phyloP scores from a whole-genome alignment of 2,329 filamentous ascomycete genomes.

The Dryadomyces quercus-mongolicae region DNA sequence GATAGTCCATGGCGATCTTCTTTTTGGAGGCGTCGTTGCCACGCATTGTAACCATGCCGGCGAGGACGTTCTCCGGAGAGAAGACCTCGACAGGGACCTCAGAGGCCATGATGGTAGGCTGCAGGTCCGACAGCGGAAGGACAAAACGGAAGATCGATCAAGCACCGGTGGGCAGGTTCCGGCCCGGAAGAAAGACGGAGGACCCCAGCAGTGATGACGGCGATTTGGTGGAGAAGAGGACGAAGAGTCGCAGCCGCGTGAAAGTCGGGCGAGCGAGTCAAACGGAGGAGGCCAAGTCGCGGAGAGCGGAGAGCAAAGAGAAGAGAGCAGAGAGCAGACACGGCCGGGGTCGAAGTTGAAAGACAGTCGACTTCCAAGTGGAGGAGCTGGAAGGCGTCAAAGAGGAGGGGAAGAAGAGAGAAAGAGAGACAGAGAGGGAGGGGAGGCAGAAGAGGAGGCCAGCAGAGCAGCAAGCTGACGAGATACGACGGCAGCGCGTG shows the following conservation, averaged over 20 bases:
- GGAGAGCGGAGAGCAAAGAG: not conserved
- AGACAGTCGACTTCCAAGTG: too few relatives aligned
- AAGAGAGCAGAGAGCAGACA: not conserved
- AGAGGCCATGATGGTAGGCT: slow-evolving; percentile 47
- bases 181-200: not conserved
- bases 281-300: not conserved
- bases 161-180: not conserved
- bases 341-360: too few relatives aligned
- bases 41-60: slow-evolving; percentile 85
- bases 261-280: not conserved
- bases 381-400: not conserved
- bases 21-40: slow-evolving; percentile 75
- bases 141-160: not conserved
- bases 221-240: not conserved
- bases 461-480: not conserved
- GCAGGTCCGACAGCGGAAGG: not conserved
- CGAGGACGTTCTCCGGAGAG: slow-evolving; percentile 62
- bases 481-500: not conserved
- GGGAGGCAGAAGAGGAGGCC: too few relatives aligned
- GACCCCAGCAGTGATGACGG: not conserved
- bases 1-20: slow-evolving; percentile 71
- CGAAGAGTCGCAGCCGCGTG: not conserved
- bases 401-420: too few relatives aligned
- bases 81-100: slow-evolving; percentile 58
- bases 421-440: too few relatives aligned